Conservation (phyloP, 345 rosid species). For the Sonneratia alba region DNA sequence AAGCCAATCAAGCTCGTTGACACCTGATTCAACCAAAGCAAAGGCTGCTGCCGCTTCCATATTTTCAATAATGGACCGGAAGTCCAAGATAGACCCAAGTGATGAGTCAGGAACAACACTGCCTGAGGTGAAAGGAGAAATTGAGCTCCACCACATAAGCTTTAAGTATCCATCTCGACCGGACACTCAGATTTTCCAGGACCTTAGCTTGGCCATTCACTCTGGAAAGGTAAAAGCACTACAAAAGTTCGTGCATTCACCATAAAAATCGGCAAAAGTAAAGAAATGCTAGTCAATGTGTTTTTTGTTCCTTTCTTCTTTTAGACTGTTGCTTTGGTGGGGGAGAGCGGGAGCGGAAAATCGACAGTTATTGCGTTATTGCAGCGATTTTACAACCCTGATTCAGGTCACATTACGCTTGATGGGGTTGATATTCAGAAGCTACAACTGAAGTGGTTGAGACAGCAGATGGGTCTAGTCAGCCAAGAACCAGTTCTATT, state of each 20-base stretch:
- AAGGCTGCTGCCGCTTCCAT: conserved; percentile 59
- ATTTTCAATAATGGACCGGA: conserved; percentile 47
- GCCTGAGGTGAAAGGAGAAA: conserved; percentile 56
- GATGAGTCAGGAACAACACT: conserved; percentile 51
- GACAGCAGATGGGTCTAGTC: conserved; percentile 71
- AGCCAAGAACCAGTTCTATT: conserved; percentile 78
- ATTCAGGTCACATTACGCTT: conserved; percentile 58
- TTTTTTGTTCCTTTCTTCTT: background rate
- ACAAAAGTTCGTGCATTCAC: background rate
- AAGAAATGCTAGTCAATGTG: background rate
- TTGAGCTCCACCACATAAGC: conserved; percentile 54
- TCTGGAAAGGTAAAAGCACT: conserved; percentile 52
- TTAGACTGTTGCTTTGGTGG: conserved; percentile 79
- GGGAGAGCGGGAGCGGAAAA: conserved; percentile 86
- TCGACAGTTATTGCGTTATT: conserved; percentile 60
- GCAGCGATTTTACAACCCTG: conserved; percentile 75
- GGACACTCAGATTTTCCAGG: conserved; percentile 54
- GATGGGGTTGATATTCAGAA: conserved; percentile 61
- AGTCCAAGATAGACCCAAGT: conserved; percentile 61
- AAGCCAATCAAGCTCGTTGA: conserved; percentile 58
- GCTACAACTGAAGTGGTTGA: conserved; percentile 58
- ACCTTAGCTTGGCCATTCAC: conserved; percentile 45
- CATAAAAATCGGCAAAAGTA: background rate
- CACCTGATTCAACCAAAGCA: conserved; percentile 55
- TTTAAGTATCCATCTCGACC: conserved; percentile 75